These are phyloP conservation scores for Stromatinia cepivora DNA, from an alignment of 2,329 filamentous ascomycete genomes.

Conservation along the genomic window DNA sequence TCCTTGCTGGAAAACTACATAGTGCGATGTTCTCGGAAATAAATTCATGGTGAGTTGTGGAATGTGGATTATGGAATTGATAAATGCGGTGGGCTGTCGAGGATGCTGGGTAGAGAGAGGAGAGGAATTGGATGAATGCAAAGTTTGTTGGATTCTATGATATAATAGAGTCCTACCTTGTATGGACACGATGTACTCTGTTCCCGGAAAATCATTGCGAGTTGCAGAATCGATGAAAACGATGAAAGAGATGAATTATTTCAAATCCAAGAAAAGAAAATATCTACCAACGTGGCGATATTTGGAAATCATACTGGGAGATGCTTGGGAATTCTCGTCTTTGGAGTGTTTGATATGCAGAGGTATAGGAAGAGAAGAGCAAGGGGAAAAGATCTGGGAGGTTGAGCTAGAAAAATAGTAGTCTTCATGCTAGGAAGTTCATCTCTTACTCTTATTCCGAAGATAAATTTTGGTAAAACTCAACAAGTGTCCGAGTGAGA, in stretches of 20 bases:
- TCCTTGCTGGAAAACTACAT: not conserved
- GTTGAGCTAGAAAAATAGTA: not conserved
- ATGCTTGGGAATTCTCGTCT: not conserved
- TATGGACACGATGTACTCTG: not conserved
- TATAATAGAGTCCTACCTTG: not conserved
- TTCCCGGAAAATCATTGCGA: not conserved
- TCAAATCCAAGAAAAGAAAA: too few relatives aligned
- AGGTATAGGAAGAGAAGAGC: not conserved
- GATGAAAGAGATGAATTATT: not conserved
- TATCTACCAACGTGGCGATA: too few relatives aligned
- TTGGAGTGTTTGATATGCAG: not conserved
- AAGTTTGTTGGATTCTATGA: not conserved
- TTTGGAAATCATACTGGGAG: not conserved
- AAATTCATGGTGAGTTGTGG: not conserved
- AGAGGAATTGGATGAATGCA: not conserved
- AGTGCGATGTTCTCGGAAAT: not conserved
- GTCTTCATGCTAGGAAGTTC: not conserved
- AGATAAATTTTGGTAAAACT: not conserved
- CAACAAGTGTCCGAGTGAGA: not conserved
- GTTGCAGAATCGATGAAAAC: not conserved
- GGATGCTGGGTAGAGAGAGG: not conserved
- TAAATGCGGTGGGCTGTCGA: not conserved
- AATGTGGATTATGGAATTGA: not conserved
- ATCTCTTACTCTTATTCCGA: not conserved
- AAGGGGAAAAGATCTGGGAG: not conserved